Base-by-base conservation (phyloP, 2,329 filamentous ascomycete species). In the Curvularia lunata region DNA sequence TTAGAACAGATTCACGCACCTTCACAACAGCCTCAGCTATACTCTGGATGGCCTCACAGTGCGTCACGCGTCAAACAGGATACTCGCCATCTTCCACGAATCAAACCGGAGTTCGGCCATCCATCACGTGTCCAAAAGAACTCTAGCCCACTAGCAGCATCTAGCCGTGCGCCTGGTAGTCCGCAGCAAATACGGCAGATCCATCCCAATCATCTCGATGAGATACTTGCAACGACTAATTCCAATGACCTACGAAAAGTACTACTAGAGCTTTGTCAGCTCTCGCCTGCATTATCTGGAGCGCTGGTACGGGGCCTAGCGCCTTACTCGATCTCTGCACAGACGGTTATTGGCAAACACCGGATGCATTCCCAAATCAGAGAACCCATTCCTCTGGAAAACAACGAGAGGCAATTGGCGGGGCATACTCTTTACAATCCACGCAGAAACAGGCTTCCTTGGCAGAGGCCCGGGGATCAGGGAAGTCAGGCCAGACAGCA, bases 241-340 rank as follows among this genome's bases (percentile, higher is more conserved):
- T 42, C 58, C 18, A 19, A 42, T n/a, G 63, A 58, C 5, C 27
- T 76, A 19, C 61, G 62, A 16, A 51, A 54, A 1, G 62, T 75
- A 7, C 45, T 76, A 7, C 40, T 73, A 5, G 54, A 73, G 6
- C 65, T 76, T 9, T 76, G 74, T 59, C 58, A 66, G 27, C 37
- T 65, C 4, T 76, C 74, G 4, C 72, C 73, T 5, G 71, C 72
- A 12, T 61, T 76, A 8, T 70, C 67, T 32, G 71, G 73, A 5
- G 74, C 74, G 8, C 57, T 75, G 18, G 69, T 62, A 23, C 70
- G 74, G 28, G 72, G 70, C n/a, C 65, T 76, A 21, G 66, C 67
- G n/a, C 69, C 64, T 18, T 58, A 72, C 40, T 75, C 74, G 12
- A 56, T 62, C 2, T 71, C 62, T 55, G 74, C 73, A 3, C 67